Evolutionary conservation across 257 asterid genomes (phyloP).

Genomic region (Lycium ferocissimum): DNA sequence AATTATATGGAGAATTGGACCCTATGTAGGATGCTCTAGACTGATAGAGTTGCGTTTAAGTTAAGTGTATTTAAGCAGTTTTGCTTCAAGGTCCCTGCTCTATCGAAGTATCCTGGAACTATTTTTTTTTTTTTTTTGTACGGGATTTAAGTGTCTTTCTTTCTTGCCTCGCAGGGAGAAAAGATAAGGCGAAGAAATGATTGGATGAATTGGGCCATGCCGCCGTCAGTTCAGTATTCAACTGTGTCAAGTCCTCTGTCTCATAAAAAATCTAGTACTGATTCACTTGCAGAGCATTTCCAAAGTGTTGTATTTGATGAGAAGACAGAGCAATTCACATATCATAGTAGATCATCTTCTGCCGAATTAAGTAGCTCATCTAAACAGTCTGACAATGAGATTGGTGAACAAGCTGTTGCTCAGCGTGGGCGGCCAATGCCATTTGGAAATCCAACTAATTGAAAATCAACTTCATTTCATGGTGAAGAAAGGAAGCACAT

Average conservation of each 20-base stretch:
- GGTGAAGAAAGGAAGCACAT: neutral
- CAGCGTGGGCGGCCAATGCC: constrained; percentile 24
- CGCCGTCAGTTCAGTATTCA: constrained; percentile 39
- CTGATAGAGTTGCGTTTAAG: neutral
- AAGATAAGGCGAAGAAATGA: constrained; percentile 64
- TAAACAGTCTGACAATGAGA: constrained; percentile 5
- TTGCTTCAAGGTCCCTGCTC: neutral
- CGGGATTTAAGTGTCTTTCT: neutral
- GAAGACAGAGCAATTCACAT: constrained; percentile 33
- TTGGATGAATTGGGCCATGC: constrained; percentile 70
- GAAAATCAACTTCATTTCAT: neutral
- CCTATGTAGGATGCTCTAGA: too few species aligned
- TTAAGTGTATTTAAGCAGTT: neutral
- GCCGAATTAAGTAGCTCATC: constrained; percentile 42
- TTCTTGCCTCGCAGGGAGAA: constrained; percentile 53
- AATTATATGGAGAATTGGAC: neutral
- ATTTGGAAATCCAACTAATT: neutral
- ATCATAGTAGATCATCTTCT: constrained; percentile 43
- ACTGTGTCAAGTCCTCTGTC: constrained; percentile 50
- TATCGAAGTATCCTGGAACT: neutral
- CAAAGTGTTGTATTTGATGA: constrained; percentile 53
- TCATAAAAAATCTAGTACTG: constrained; percentile 35
- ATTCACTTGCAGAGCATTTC: constrained; percentile 49
- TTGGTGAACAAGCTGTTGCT: neutral
- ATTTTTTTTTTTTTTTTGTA: neutral